Evolutionary conservation across 805 yeast species (phyloP), one percentile per base, ranked within the genome.

Genomic region (Metschnikowia cubensis): DNA sequence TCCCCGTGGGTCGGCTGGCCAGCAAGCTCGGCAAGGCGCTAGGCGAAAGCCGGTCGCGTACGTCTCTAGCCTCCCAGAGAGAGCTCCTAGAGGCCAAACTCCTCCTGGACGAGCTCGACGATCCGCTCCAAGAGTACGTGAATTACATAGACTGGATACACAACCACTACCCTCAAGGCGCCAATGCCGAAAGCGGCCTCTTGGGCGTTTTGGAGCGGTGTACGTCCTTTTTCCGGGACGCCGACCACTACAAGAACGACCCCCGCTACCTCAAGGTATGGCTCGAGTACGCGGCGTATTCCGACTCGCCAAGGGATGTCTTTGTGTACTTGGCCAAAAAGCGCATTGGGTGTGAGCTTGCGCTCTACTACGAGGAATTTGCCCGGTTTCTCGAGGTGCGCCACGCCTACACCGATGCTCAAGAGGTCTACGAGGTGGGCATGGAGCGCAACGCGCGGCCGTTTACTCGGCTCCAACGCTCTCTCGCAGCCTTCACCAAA

Each of bases 261-360:
- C 82, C 92, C 1, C 69, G 97, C 43, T 90, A 87, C 61, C 66
- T 92, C 45, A 78, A 76, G 53, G 76, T 90, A 1, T 92, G 99
- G 97, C 66, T 91, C 36, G 83, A 82, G 56, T 90, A 89, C 63
- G 81, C 87, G 7, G 78, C 76, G 21, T 83, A 77, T 59, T 77
- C 86, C 1, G 88, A 84, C 52, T 77, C 84, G 14, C 90, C 91
- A 0, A 70, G 81, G 38, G 91, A 85, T 48, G 73, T 87, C 2
- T 90, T 85, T 63, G 73, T 80, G 5, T 89, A 84, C 60, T 71
- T 92, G 66, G 80, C 83, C 39, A 79, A 84, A 52, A 83, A 85
- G 54, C 81, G 77, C 43, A 87, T 92, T 34, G 98, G 96, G 0
- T 62, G 61, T 33, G 73, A 73, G 36, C 69, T 89, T 45, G 82